phyloP scores from a whole-genome alignment of 2,329 filamentous ascomycete genomes.

The Coniochaeta sp. region DNA sequence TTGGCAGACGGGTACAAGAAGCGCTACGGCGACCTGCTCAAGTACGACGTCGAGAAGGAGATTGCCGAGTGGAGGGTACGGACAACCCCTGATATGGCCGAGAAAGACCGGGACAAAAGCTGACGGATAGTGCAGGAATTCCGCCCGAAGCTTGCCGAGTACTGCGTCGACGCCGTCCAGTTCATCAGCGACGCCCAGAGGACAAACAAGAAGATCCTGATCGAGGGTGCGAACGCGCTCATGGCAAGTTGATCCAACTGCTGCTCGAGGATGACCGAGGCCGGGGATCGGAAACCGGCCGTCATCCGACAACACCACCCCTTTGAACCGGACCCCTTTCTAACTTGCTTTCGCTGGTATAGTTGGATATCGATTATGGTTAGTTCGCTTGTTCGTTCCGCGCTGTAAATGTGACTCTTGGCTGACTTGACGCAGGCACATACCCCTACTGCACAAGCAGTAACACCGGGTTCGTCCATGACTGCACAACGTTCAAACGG shows the following conservation, averaged over 20 bases:
- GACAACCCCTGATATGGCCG: neutral
- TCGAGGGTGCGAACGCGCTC: conserved; percentile 60
- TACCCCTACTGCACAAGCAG: conserved; percentile 43
- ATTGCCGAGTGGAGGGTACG: conserved; percentile 28
- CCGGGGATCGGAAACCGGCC: neutral
- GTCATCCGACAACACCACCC: neutral
- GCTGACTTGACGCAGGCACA: neutral
- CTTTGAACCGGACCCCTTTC: neutral
- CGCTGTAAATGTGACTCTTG: neutral
- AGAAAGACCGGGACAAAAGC: neutral
- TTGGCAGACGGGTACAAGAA: conserved; percentile 59
- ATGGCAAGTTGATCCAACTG: conserved; percentile 31
- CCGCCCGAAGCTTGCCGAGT: conserved; percentile 48
- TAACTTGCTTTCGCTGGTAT: neutral
- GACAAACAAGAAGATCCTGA: conserved; percentile 51
- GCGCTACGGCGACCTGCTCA: conserved; percentile 47
- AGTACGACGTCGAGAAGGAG: conserved; percentile 64
- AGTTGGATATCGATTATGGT: conserved; percentile 53
- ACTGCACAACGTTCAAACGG: neutral
- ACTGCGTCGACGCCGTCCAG: conserved; percentile 60
- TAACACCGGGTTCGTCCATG: conserved; percentile 35
- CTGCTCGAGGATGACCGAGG: neutral
- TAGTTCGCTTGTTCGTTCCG: too few relatives aligned
- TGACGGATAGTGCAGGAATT: conserved; percentile 49
- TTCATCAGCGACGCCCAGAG: conserved; percentile 57